Percentiles rank a stretch among this genome's conserved stretches.
Evolutionary conservation across 176 grass and related monocot species (phyloP).

Genomic region (Triticum urartu): DNA sequence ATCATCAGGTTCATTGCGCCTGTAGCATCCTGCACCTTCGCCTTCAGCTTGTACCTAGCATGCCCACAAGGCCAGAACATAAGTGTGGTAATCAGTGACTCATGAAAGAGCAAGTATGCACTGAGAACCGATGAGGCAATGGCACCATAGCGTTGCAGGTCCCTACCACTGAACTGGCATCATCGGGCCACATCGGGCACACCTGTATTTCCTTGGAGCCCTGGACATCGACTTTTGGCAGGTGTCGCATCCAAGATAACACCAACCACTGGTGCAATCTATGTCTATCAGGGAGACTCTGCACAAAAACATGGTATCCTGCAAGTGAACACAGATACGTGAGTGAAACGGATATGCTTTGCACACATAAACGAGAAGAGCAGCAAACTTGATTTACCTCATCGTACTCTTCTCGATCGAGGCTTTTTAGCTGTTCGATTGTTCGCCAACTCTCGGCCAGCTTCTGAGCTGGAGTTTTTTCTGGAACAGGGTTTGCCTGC

Average conservation of each 20-base stretch:
- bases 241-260: background rate
- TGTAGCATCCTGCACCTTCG: background rate
- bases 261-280: slow-evolving; percentile 5
- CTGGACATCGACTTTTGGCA: background rate
- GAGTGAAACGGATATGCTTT: background rate
- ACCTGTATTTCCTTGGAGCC: background rate
- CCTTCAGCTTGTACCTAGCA: slow-evolving; percentile 3
- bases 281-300: background rate
- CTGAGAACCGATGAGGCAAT: background rate
- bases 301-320: slow-evolving; percentile 9
- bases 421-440: background rate
- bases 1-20: slow-evolving; percentile 9
- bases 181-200: background rate
- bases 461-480: background rate
- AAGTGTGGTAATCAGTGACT: background rate
- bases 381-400: background rate
- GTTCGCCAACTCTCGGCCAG: background rate
- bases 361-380: background rate
- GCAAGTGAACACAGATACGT: background rate
- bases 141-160: background rate
- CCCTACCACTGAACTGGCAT: background rate
- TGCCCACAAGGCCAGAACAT: background rate
- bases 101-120: background rate
- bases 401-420: background rate
- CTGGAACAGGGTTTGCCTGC: background rate